These are phyloP conservation scores for Phascolomyces articulosus DNA, from an alignment of 371 early-diverging fungal genomes.

Conservation along the genomic window DNA sequence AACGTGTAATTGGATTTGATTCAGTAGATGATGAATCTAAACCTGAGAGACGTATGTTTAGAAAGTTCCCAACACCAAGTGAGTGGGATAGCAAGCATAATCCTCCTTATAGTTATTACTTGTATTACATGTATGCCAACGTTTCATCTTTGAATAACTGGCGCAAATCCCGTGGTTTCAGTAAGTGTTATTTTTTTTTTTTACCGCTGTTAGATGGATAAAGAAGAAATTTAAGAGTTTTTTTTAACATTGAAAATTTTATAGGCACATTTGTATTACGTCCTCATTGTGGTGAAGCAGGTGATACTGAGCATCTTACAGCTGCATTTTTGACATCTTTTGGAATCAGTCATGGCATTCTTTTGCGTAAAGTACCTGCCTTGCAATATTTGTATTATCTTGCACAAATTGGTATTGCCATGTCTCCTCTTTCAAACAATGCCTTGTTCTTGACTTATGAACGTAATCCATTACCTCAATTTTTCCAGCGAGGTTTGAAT, in stretches of 20 bases:
- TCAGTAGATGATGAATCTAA: constrained; percentile 98
- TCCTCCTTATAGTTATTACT: constrained; percentile 98
- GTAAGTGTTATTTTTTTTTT: too few species aligned
- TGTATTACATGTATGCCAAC: constrained; percentile 96
- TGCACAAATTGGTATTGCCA: constrained; percentile 96
- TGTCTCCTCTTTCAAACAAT: constrained; percentile 99
- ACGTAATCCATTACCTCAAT: constrained; percentile 93
- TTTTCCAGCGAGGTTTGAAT: constrained; percentile 96
- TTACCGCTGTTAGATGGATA: constrained; percentile 16
- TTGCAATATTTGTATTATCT: constrained; percentile 97
- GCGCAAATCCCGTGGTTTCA: constrained; percentile 81
- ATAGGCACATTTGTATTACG: constrained; percentile 90
- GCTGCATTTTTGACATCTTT: constrained; percentile 92
- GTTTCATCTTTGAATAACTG: constrained; percentile 86
- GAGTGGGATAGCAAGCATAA: constrained; percentile 81
- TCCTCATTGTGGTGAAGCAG: constrained; percentile 98
- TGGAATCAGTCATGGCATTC: constrained; percentile 95
- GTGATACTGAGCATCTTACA: constrained; percentile 96
- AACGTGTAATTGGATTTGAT: constrained; percentile 96
- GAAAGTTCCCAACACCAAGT: constrained; percentile 86
- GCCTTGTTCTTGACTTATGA: constrained; percentile 96
- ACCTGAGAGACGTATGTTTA: constrained; percentile 81
- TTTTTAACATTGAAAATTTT: background rate
- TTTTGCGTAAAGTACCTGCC: constrained; percentile 95
- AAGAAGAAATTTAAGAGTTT: background rate